Evolutionary conservation across 1,284 basidiomycete species (phyloP), one percentile per base, ranked within the genome.

Genomic region (Moniliella sp.): DNA sequence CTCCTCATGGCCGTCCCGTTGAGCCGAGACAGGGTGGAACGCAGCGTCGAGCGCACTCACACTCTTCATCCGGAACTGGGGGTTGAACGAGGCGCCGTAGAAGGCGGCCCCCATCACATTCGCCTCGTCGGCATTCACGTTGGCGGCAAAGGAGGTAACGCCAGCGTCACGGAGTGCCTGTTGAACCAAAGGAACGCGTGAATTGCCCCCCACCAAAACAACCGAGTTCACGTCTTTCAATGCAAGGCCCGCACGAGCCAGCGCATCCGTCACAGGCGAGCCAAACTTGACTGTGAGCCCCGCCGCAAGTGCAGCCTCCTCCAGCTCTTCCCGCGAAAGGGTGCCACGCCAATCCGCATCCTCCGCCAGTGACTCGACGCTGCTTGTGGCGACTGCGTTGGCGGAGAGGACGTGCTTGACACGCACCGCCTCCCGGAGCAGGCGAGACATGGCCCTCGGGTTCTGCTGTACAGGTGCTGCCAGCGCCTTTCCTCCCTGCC

Each of bases 91-190:
- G 3, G 91, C 91, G 14, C 84, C 91, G 46, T 91, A 76, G 34
- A 93, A 74, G 2, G 80, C 91, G 3, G 88, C 86, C 14, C 44
- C 84, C 32, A 97, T 72, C 10, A 93, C 88, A 8, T 79, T 78
- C 0, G 84, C 82, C 66, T 99, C 88, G 59, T 97, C 91, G 0
- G 88, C 78, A 57, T 99, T 97, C 34, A 99, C 81, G 48, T 93
- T 93, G 50, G 78, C 69, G 18, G 56, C 54, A 8, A 57, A 31
- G 37, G 53, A 50, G 23, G 36, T 35, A 9, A 59, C 46, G 16
- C 54, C 54, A n/a, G 41, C 37, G n/a, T 9, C n/a, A 10, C 40
- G 38, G 26, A 59, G 37, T 7, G 50, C 69, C 1, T 69, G 66
- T 59, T 91, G 84, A 19, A 99, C 74, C 70, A 94, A 76, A 0